Percentiles rank a stretch among this genome's conserved stretches.
phyloP scores from a whole-genome alignment of 1,284 basidiomycete species.

The Austroboletus niveus region DNA sequence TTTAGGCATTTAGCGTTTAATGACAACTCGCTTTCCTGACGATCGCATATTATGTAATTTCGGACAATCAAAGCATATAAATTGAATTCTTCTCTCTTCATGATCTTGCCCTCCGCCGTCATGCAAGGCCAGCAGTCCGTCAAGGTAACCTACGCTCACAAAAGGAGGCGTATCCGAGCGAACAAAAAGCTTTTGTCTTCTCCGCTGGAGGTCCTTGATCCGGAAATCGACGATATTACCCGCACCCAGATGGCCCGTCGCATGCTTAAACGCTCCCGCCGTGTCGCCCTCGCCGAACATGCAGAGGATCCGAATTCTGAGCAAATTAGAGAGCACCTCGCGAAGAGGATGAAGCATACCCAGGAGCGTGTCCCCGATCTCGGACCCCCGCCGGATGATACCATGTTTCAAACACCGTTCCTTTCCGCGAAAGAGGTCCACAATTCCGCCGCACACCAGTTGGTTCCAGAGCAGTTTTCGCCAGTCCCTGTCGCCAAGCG shows the following conservation, averaged over 20 bases:
- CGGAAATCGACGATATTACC: constrained; percentile 36
- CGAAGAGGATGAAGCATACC: constrained; percentile 25
- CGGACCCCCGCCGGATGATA: not conserved
- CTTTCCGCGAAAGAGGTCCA: constrained; percentile 2
- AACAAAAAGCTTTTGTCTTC: constrained; percentile 32
- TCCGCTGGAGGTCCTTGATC: constrained; percentile 36
- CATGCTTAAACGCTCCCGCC: constrained; percentile 49
- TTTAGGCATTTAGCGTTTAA: too few relatives aligned
- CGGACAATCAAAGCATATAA: not conserved
- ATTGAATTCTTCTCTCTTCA: not conserved
- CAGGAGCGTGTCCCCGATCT: constrained; percentile 4
- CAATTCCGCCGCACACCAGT: constrained; percentile 3
- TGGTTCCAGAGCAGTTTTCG: constrained; percentile 36
- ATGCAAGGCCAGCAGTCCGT: constrained; percentile 19
- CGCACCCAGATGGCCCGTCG: constrained; percentile 44
- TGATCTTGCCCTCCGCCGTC: not conserved
- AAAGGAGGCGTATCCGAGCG: constrained; percentile 14
- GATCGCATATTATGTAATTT: constrained; percentile 7
- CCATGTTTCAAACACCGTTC: constrained; percentile 25
- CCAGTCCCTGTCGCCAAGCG: constrained; percentile 43
- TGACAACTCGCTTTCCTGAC: too few relatives aligned
- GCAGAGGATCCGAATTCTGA: constrained; percentile 20
- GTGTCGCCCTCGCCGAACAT: constrained; percentile 25
- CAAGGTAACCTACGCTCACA: constrained; percentile 33
- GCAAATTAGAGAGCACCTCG: constrained; percentile 12